Conservation (phyloP, 352 stramenopile genomes). For the Halophytophthora polymorphica region DNA sequence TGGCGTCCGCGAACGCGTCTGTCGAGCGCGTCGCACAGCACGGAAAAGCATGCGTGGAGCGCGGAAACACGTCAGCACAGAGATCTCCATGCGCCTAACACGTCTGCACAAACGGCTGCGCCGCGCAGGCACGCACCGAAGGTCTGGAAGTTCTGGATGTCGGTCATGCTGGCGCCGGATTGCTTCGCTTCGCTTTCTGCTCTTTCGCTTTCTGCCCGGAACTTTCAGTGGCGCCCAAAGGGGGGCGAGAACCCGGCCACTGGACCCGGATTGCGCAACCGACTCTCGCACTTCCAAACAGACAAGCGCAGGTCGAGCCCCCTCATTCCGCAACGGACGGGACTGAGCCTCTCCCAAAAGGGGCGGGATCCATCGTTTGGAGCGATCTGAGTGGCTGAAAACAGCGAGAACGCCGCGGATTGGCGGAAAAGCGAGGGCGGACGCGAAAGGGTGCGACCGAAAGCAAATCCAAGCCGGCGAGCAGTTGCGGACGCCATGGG, state of each 20-base stretch:
- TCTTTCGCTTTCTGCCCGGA: constrained; percentile 21
- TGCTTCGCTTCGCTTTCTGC: constrained; percentile 2
- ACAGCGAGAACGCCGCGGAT: neutral
- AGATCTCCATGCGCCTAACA: neutral
- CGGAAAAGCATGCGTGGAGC: constrained; percentile 3
- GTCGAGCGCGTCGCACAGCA: constrained; percentile 2
- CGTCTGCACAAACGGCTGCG: neutral
- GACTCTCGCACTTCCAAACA: constrained; percentile 1
- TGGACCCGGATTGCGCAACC: constrained; percentile 8
- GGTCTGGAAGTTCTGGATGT: constrained; percentile 89
- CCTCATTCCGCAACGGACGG: neutral
- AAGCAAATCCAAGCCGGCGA: neutral
- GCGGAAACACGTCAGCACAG: constrained; percentile 11
- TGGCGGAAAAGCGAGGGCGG: constrained; percentile 24
- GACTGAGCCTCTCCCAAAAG: neutral
- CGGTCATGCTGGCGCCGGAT: constrained; percentile 45
- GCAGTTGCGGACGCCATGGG: constrained; percentile 33
- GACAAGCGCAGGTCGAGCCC: neutral
- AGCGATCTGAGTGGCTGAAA: constrained; percentile 20
- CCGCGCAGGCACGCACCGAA: constrained; percentile 59
- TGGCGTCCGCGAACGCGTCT: constrained; percentile 88
- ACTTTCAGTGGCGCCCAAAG: constrained; percentile 35
- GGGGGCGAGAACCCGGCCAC: constrained; percentile 4
- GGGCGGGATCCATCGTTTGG: constrained; percentile 2
- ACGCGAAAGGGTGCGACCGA: constrained; percentile 28